Base-by-base conservation (phyloP, 345 rosid species). In the Gossypium australe region DNA sequence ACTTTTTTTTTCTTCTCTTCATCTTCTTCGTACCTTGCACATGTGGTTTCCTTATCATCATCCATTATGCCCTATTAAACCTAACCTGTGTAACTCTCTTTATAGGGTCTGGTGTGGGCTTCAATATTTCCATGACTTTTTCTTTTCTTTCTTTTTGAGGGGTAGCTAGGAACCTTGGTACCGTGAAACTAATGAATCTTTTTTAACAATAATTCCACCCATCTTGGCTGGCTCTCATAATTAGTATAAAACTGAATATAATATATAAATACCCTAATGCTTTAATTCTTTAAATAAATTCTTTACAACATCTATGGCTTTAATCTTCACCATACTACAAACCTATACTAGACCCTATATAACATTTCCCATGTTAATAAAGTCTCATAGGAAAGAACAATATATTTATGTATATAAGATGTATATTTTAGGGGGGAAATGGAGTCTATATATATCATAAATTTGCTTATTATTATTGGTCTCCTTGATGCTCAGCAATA, bases 11-110 rank as follows among this genome's bases (percentile, higher is more conserved):
- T 7, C 12, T 25, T 49, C 44, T 27, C 13, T 27, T 22, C 38
- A 7, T 47, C 45, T 25, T 24, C 72, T 55, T 58, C 7, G 76
- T 77, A 48, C 41, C 63, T 12, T 60, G 4, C 27, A 11, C 84
- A 80, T 76, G 83, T 78, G 86, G 76, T 79, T 76, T 82, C 74
- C 64, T 76, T 55, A 52, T 70, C 24, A 56, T 80, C 78, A 81
- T 77, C 77, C 73, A 69, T 67, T 47, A 47, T 11, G 71, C 41
- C 79, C 89, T 86, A 80, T 71, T 44, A 82, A 76, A 78, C 88
- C 88, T 88, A 86, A 76, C 82, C 87, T 84, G 55, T 22, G 38
- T 47, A 56, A 63, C 44, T 76, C 48, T 60, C 78, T 82, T 76
- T 79, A 71, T 74, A 74, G 78, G 34, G n/a, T 41, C 12, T 55